phyloP scores from a whole-genome alignment of 2,329 filamentous ascomycete species.

The Dactylellina leptospora region DNA sequence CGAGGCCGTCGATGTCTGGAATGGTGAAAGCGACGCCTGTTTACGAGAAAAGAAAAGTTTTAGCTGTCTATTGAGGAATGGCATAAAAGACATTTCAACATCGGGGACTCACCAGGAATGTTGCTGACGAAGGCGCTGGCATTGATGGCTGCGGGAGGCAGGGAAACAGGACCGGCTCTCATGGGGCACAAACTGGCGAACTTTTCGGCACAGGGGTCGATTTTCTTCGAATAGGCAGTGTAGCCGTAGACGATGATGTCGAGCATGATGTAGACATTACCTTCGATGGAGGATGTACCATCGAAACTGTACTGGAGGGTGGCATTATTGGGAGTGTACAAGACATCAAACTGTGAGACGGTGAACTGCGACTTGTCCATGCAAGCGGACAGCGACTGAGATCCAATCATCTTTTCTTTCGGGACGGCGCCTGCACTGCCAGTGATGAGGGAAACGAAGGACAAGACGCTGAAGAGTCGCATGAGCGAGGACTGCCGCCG shows the following conservation, averaged over 20 bases:
- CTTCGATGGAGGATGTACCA: slow-evolving; percentile 82
- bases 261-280: slow-evolving; percentile 80
- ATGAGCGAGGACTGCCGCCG: slow-evolving; percentile 53
- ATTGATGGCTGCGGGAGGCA: slow-evolving; percentile 75
- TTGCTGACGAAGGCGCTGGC: slow-evolving; percentile 67
- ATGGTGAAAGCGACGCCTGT: slow-evolving; percentile 82
- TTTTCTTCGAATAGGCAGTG: slow-evolving; percentile 70
- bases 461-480: slow-evolving; percentile 46
- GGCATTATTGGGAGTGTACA: slow-evolving; percentile 78
- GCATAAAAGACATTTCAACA: not conserved
- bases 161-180: slow-evolving; percentile 81
- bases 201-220: slow-evolving; percentile 77
- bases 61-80: not conserved
- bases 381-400: slow-evolving; percentile 84
- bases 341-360: slow-evolving; percentile 86
- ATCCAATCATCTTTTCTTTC: slow-evolving; percentile 75
- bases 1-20: slow-evolving; percentile 87
- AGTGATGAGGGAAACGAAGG: slow-evolving; percentile 46
- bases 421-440: slow-evolving; percentile 60
- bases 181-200: slow-evolving; percentile 87
- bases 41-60: too few relatives aligned
- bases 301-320: slow-evolving; percentile 78
- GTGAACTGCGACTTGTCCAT: slow-evolving; percentile 85
- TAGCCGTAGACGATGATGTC: slow-evolving; percentile 84
- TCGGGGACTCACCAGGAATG: slow-evolving; percentile 70